Evolutionary conservation across 805 yeast species (phyloP), one percentile per base, ranked within the genome.

Genomic region (Danielozyma ontarioensis): DNA sequence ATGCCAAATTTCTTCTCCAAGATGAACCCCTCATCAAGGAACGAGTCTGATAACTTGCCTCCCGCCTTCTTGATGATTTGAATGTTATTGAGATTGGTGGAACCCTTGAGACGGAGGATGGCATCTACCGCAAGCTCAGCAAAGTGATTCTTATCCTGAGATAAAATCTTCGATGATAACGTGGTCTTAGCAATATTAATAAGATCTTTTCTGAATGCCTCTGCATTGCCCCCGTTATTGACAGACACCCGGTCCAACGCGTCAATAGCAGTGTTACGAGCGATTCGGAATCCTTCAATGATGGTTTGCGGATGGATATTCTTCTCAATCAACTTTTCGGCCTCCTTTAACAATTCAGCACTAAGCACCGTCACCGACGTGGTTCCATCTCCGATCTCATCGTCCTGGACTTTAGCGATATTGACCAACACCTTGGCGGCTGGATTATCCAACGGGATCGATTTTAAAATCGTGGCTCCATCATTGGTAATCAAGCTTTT

Each of bases 311-410:
- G 98, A 62, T 93, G 98, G 44, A 93, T 93, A 55, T 83, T 89
- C 57, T 81, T 83, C 45, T 88, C 95, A 30, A 93, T 83, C 42
- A 93, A 75, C 56, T 80, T 80, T 62, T 93, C 97, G 22, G 97
- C 97, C 65, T 90, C 97, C 57, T 95, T 78, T 46, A 93, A 70
- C 38, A 93, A 72, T 62, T 93, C 97, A 7, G 96, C 89, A 27
- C 90, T 80, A 37, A 90, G 65, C 10, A 93, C 84, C 0, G 97
- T 88, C 21, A 94, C 98, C 17, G 96, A 83, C 0, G 98, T 90
- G 27, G 99, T 93, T 46, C 99, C 99, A 55, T 93, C 97, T 40
- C 97, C 97, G 45, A 90, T 96, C 60, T 90, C 97, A 40, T 94
- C 96, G 59, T 93, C 99, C 68, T 93, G 99, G 14, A 94, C 90